Evolutionary conservation across 768 basidiomycete species (phyloP).

Genomic region (Trametes elegans): DNA sequence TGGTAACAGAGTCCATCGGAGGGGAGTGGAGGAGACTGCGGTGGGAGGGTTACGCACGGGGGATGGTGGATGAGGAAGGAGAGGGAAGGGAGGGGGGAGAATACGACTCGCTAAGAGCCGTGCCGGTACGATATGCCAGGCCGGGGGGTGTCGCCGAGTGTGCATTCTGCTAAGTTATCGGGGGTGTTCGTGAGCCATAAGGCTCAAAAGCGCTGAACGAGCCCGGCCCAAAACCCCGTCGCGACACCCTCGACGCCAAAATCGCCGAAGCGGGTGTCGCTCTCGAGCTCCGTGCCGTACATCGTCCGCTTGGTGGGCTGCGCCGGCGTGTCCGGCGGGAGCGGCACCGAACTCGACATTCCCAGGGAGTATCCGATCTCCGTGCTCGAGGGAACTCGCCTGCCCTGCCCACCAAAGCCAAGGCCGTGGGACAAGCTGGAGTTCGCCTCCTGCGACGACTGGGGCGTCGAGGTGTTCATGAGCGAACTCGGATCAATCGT

Average conservation of each 20-base stretch:
- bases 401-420: conserved; percentile 1
- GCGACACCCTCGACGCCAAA: conserved; percentile 79
- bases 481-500: conserved; percentile 18
- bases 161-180: background rate
- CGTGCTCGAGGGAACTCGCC: conserved; percentile 34
- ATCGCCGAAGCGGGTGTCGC: conserved; percentile 81
- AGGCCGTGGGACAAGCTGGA: background rate
- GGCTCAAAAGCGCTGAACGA: conserved; percentile 18
- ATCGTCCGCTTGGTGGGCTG: conserved; percentile 64
- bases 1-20: background rate
- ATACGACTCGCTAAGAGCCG: background rate
- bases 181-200: conserved; percentile 3
- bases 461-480: background rate
- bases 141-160: conserved; percentile 10
- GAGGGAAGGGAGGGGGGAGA: background rate
- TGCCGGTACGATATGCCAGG: conserved; percentile 10
- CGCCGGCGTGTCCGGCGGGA: conserved; percentile 42
- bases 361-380: conserved; percentile 45
- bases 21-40: too few species aligned
- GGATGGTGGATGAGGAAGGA: background rate
- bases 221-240: conserved; percentile 63
- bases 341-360: conserved; percentile 38
- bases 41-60: background rate
- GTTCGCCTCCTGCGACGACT: background rate
- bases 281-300: conserved; percentile 83